phyloP scores from a whole-genome alignment of 2,329 filamentous ascomycete genomes.

The Madurella fahalii region DNA sequence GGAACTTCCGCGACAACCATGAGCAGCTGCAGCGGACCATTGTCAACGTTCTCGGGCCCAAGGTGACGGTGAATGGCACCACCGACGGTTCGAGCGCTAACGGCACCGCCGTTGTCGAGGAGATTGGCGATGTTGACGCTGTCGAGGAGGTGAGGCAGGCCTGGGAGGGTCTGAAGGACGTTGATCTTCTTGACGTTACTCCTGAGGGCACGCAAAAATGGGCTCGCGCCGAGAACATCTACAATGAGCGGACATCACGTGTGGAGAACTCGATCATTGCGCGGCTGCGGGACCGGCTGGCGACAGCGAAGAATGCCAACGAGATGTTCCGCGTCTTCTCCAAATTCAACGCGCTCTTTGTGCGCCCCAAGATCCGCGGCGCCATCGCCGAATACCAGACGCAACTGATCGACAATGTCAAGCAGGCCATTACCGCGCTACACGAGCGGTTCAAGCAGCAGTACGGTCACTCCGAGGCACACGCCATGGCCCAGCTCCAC shows the following conservation, averaged over 20 bases:
- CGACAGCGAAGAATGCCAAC: conserved; percentile 93
- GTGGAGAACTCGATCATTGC: conserved; percentile 99
- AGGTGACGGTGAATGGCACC: conserved; percentile 53
- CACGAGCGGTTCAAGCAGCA: conserved; percentile 99
- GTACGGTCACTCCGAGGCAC: conserved; percentile 95
- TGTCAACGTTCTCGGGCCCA: conserved; percentile 87
- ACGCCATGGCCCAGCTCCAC: conserved; percentile 95
- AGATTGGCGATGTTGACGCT: conserved; percentile 95
- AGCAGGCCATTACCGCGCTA: conserved; percentile 86
- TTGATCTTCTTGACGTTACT: conserved; percentile 90
- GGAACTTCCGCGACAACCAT: conserved; percentile 92
- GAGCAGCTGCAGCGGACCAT: conserved; percentile 97
- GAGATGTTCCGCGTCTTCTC: conserved; percentile 99
- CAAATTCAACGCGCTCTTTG: conserved; percentile 98
- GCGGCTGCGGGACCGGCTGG: conserved; percentile 82
- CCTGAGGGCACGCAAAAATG: conserved; percentile 85
- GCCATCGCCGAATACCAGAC: conserved; percentile 98
- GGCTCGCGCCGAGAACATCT: conserved; percentile 90
- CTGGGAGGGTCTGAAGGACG: conserved; percentile 89
- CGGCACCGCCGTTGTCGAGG: conserved; percentile 73
- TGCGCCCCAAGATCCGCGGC: conserved; percentile 96
- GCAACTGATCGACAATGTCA: conserved; percentile 96
- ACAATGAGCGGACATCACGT: conserved; percentile 94
- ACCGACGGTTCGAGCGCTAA: conserved; percentile 50
- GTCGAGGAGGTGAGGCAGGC: conserved; percentile 94